Conservation (phyloP, 768 basidiomycete species). For the Pleurotus eryngii region DNA sequence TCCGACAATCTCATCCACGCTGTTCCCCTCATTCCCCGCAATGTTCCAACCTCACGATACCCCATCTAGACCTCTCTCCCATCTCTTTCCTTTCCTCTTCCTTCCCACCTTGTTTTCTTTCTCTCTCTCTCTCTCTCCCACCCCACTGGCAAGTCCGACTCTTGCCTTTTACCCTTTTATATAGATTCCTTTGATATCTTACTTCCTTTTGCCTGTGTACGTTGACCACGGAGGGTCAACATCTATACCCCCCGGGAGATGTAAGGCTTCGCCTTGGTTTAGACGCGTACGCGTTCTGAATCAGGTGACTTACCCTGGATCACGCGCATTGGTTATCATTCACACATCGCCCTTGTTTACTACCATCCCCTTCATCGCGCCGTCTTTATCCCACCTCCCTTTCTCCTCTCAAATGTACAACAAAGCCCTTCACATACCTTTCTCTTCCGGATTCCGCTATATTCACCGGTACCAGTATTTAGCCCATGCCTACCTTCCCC, state of each 20-base stretch:
- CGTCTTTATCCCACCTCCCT: no score
- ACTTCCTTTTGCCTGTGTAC: neutral
- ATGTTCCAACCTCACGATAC: neutral
- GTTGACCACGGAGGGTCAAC: neutral
- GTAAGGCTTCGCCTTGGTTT: neutral
- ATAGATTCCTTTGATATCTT: no score
- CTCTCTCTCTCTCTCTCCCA: neutral
- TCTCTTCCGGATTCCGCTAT: no score
- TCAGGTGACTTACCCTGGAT: neutral
- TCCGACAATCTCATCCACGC: neutral
- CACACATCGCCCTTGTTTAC: no score
- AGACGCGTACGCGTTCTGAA: neutral
- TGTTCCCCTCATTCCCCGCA: neutral
- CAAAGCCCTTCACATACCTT: no score
- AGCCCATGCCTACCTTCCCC: no score
- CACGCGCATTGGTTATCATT: neutral
- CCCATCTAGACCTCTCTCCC: neutral
- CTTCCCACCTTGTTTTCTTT: neutral
- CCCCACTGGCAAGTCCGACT: neutral
- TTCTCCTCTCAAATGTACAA: no score
- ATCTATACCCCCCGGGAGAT: neutral
- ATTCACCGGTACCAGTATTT: no score
- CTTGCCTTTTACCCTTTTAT: no score
- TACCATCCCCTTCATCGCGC: no score
- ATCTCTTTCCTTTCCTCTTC: neutral